Evolutionary conservation across 257 asterid species (phyloP), one percentile per base, ranked within the genome.

Genomic region (Apocynum venetum): DNA sequence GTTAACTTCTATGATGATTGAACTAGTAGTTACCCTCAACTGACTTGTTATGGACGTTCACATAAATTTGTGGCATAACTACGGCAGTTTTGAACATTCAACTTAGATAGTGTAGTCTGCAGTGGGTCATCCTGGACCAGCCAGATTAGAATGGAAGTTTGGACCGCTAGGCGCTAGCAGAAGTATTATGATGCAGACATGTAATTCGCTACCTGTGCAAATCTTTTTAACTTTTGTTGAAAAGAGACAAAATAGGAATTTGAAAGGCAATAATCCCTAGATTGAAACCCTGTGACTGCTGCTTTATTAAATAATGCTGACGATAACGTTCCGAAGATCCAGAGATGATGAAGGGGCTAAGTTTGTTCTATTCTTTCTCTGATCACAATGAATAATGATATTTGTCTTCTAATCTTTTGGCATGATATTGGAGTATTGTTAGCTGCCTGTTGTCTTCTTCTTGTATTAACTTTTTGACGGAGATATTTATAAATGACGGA

Each of bases 191-290:
- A 63, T 49, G 74, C 64, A 38, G 77, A 20, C 67, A 52, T 38
- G 44, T 13, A 77, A 53, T 66, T 65, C 44, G 17, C 56, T 25
- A 53, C 75, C 69, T 68, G 13, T 49, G 55, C 49, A 53, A 53
- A 77, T 59, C 70, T 66, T n/a, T 72, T 61, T 43, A 43, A 64
- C 56, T 65, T 77, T 64, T 31, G 35, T 56, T 55, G 40, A 67
- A 81, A 69, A 65, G 71, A 55, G 78, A 77, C 81, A 81, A 77
- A 72, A 31, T 47, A 76, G 55, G 75, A 73, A 64, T 79, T 78
- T 64, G 75, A 53, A 53, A 51, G 35, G 38, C 66, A 73, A 77
- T 73, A 4, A 73, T 41, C 73, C 78, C 64, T 43, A 38, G 74
- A 63, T 72, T 77, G 53, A 53, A 51, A 31, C 53, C 71, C 10